These are phyloP conservation scores for Penicillium odoratum DNA, from an alignment of 495 filamentous ascomycete species.

Conservation along the genomic window DNA sequence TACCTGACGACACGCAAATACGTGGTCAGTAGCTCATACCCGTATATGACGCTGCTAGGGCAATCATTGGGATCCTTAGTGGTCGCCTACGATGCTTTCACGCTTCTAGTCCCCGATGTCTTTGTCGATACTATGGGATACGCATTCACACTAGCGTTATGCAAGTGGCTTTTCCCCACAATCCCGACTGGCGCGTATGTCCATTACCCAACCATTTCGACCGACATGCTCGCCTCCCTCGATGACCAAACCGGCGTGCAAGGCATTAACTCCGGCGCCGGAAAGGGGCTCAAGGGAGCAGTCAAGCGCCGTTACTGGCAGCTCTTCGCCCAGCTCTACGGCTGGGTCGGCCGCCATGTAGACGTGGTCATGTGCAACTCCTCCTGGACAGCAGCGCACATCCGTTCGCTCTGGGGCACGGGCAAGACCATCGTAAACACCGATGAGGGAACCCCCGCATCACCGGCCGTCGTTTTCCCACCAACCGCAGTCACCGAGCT, in stretches of 20 bases:
- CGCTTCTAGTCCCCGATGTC: conserved; percentile 84
- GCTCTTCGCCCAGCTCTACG: conserved; percentile 78
- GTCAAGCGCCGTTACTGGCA: conserved; percentile 83
- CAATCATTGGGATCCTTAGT: conserved; percentile 86
- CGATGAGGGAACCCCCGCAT: conserved; percentile 26
- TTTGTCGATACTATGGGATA: conserved; percentile 99
- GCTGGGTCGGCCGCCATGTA: conserved; percentile 72
- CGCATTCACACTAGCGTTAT: conserved; percentile 81
- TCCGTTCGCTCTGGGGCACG: conserved; percentile 74
- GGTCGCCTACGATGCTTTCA: conserved; percentile 91
- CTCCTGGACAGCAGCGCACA: conserved; percentile 87
- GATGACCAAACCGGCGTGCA: conserved; percentile 63
- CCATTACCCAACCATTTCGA: conserved; percentile 97
- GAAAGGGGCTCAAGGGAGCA: conserved; percentile 63
- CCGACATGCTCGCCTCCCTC: conserved; percentile 91
- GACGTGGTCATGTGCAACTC: conserved; percentile 98
- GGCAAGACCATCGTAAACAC: conserved; percentile 24
- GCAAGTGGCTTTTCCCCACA: conserved; percentile 75
- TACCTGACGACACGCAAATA: conserved; percentile 86
- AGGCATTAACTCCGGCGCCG: conserved; percentile 81
- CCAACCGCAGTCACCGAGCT: conserved; percentile 88
- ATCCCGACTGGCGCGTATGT: conserved; percentile 93
- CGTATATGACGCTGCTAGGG: conserved; percentile 90
- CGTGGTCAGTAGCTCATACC: conserved; percentile 80
- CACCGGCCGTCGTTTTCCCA: conserved; percentile 74